phyloP scores from a whole-genome alignment of 2,329 filamentous ascomycete genomes.

The Pyrenochaeta sp. region DNA sequence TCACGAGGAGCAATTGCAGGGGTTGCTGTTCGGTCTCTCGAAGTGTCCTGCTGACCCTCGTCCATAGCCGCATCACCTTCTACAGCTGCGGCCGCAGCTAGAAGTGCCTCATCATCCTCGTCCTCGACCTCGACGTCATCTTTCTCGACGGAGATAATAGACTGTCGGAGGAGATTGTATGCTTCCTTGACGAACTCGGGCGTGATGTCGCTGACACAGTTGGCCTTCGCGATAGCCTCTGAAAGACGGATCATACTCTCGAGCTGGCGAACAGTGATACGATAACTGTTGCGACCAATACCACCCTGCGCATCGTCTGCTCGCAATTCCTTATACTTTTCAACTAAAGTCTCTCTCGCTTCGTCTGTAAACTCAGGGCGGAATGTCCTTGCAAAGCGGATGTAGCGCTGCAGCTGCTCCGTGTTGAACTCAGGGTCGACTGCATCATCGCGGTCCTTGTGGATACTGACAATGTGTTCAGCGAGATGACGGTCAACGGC shows the following conservation, averaged over 20 bases:
- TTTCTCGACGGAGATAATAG: constrained; percentile 97
- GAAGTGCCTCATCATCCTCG: constrained; percentile 70
- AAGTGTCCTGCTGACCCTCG: constrained; percentile 45
- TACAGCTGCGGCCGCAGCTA: constrained; percentile 60
- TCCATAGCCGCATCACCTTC: constrained; percentile 50
- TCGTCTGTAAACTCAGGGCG: constrained; percentile 90
- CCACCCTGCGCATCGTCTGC: constrained; percentile 94
- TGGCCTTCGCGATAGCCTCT: constrained; percentile 98
- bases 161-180: constrained; percentile 88
- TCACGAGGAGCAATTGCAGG: constrained; percentile 53
- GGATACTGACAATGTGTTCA: constrained; percentile 92
- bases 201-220: constrained; percentile 90
- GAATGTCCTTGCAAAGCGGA: constrained; percentile 95
- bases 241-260: constrained; percentile 95
- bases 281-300: constrained; percentile 92
- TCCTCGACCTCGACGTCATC: constrained; percentile 96
- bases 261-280: constrained; percentile 95
- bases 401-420: constrained; percentile 95
- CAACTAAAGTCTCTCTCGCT: constrained; percentile 83
- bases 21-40: constrained; percentile 43
- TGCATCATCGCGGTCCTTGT: constrained; percentile 90
- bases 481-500: constrained; percentile 88
- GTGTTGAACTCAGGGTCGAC: constrained; percentile 94
- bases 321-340: constrained; percentile 94
- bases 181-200: constrained; percentile 89